These are phyloP conservation scores for Heracleum sosnowskyi DNA, from an alignment of 129 eudicot species.

Conservation along the genomic window DNA sequence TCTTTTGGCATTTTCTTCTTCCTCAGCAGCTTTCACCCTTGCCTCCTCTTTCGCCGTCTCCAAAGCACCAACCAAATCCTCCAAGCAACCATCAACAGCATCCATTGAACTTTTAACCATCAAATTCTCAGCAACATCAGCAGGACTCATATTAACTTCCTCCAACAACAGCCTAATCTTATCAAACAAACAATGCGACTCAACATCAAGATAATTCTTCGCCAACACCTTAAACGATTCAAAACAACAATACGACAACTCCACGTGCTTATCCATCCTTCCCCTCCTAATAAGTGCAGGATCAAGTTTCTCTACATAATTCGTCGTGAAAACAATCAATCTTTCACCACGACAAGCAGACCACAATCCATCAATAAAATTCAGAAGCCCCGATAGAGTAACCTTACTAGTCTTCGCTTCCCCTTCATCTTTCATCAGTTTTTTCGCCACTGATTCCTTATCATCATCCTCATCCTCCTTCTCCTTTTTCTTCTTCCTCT, in stretches of 20 bases:
- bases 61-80: slow-evolving; percentile 20
- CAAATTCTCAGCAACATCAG: slow-evolving; percentile 31
- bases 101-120: slow-evolving; percentile 25
- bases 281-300: slow-evolving; percentile 31
- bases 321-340: slow-evolving; percentile 26
- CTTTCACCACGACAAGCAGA: slow-evolving; percentile 31
- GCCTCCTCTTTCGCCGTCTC: slow-evolving; percentile 20
- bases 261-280: slow-evolving; percentile 34
- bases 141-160: slow-evolving; percentile 28
- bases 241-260: slow-evolving; percentile 26
- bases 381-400: slow-evolving; percentile 28
- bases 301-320: slow-evolving; percentile 29
- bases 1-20: slow-evolving; percentile 14
- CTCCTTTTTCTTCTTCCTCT: slow-evolving; percentile 19
- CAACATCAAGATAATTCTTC: slow-evolving; percentile 25
- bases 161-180: slow-evolving; percentile 23
- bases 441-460: slow-evolving; percentile 10
- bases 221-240: slow-evolving; percentile 35
- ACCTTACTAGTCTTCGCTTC: slow-evolving; percentile 16
- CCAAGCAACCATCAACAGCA: slow-evolving; percentile 18
- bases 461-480: slow-evolving; percentile 14
- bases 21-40: slow-evolving; percentile 14
- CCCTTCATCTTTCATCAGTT: slow-evolving; percentile 3
- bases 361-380: slow-evolving; percentile 34
- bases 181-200: slow-evolving; percentile 24